Percentiles rank a stretch among this genome's conserved stretches.
Evolutionary conservation across 108 stramenopile species (phyloP).

Genomic region (Licmophora abbreviata): DNA sequence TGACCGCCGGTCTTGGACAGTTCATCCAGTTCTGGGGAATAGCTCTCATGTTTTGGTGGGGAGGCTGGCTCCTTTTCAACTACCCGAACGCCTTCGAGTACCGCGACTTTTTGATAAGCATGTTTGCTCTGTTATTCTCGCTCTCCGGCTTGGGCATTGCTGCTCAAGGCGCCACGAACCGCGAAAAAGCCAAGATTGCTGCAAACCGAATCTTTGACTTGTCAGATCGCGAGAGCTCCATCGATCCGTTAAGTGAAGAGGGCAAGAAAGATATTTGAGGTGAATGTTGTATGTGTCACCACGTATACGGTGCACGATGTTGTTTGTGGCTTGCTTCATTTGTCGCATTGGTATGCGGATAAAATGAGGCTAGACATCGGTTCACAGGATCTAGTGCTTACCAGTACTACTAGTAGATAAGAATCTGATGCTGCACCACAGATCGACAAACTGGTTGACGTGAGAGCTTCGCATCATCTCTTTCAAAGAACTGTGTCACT

Average conservation of each 20-base stretch:
- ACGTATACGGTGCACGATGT: too few relatives aligned
- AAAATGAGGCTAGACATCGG: too few relatives aligned
- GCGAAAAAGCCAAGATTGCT: constrained; percentile 37
- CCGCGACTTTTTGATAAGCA: constrained; percentile 48
- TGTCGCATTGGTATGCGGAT: too few relatives aligned
- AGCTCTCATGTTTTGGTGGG: constrained; percentile 62
- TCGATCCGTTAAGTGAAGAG: constrained; percentile 39
- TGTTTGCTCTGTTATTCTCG: constrained; percentile 53
- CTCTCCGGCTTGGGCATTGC: constrained; percentile 52
- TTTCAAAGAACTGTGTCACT: too few relatives aligned
- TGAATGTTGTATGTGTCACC: too few relatives aligned
- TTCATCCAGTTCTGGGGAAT: constrained; percentile 48
- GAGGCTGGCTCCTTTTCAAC: constrained; percentile 38
- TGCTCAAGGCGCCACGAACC: constrained; percentile 32
- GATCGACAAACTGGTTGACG: too few relatives aligned
- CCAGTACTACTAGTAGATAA: too few relatives aligned
- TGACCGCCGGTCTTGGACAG: constrained; percentile 21
- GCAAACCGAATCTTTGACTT: constrained; percentile 40
- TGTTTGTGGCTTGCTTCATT: too few relatives aligned
- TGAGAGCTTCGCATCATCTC: too few relatives aligned
- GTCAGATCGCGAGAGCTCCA: constrained; percentile 10
- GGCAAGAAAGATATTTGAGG: constrained; percentile 37
- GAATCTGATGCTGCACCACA: too few relatives aligned
- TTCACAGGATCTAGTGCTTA: too few relatives aligned
- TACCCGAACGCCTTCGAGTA: constrained; percentile 26